Conservation (phyloP, 164 flowering plant species). For the Kalanchoe fedtschenkoi region DNA sequence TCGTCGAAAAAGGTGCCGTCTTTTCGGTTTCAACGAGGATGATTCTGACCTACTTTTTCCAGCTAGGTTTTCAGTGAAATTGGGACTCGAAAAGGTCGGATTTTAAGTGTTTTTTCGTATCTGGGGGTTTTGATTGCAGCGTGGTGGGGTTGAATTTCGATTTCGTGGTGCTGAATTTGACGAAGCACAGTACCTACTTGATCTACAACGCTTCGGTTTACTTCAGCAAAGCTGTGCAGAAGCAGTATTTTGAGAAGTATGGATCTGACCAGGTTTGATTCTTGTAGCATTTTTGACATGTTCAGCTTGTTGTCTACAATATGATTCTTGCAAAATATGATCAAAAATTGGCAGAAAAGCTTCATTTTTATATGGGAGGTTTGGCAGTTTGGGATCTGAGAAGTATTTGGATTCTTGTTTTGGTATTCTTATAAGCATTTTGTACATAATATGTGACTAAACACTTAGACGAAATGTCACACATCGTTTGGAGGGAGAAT, state of each 20-base stretch:
- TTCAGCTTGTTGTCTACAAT: too few species aligned
- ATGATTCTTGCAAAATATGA: too few species aligned
- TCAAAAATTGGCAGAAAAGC: too few species aligned
- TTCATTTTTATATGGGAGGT: too few species aligned
- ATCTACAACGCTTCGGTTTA: slow-evolving; percentile 74
- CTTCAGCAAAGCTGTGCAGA: slow-evolving; percentile 67
- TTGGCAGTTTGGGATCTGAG: too few species aligned
- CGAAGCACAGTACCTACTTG: slow-evolving; percentile 72
- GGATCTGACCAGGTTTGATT: slow-evolving; percentile 44
- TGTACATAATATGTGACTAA: too few species aligned
- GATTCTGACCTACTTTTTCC: not conserved
- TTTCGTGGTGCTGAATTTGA: slow-evolving; percentile 65
- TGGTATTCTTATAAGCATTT: too few species aligned
- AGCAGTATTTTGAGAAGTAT: slow-evolving; percentile 61
- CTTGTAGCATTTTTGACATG: not conserved
- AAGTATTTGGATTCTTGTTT: too few species aligned
- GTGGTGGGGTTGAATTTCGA: slow-evolving; percentile 88
- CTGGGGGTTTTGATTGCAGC: slow-evolving; percentile 20
- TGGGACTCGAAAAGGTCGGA: too few species aligned
- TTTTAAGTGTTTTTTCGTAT: too few species aligned
- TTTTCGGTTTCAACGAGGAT: not conserved
- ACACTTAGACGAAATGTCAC: too few species aligned
- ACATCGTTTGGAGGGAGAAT: too few species aligned
- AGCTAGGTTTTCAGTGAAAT: not conserved
- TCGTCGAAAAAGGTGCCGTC: slow-evolving; percentile 56